Evolutionary conservation across 129 eudicot species (phyloP), one percentile per base, ranked within the genome.

Genomic region (Oenanthe sinensis): DNA sequence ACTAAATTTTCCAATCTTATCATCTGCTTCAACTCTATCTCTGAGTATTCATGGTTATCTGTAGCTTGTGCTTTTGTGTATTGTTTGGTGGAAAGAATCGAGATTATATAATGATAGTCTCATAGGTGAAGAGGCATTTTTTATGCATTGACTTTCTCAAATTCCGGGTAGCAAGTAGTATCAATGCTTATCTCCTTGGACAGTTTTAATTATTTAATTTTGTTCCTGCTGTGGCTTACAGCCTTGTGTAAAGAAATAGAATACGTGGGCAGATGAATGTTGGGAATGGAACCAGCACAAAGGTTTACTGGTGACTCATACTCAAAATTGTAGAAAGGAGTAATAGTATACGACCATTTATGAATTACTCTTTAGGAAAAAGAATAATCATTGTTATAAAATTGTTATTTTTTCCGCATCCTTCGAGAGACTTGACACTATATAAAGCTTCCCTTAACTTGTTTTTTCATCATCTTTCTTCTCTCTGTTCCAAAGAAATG

Each of bases 401-500:
- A 22, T 46, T 43, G 24, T 8, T 22, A 20, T 4, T 42, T 39
- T 42, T 71, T 39, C 44, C 2, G 74, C 24, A 46, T 79, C 78
- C 63, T 36, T 72, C 36, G 16, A 72, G 76, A 43, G 50, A 63
- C 16, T 19, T 28, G 69, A 77, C 60, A 50, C 72, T 72, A 15
- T 76, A 46, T 77, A 78, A 37, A 65, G 78, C 80, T 47, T 65
- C 46, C 15, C 68, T 75, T 67, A 15, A 7, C 12, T 49, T 49
- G 69, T 19, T 75, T 12, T 47, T 78, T 37, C 74, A 67, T 78
- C 67, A 65, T 46, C 72, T 48, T 45, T 30, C 30, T 33, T 74
- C 54, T 74, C 36, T 15, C 50, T 74, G 77, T 46, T 46, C 77
- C 77, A 74, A 14, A 14, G 22, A 81, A 75, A 89, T 90, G 92